Evolutionary conservation across 1,139 yeast genomes (phyloP).

Genomic region (Hyphopichia wangnamkhiaoensis): DNA sequence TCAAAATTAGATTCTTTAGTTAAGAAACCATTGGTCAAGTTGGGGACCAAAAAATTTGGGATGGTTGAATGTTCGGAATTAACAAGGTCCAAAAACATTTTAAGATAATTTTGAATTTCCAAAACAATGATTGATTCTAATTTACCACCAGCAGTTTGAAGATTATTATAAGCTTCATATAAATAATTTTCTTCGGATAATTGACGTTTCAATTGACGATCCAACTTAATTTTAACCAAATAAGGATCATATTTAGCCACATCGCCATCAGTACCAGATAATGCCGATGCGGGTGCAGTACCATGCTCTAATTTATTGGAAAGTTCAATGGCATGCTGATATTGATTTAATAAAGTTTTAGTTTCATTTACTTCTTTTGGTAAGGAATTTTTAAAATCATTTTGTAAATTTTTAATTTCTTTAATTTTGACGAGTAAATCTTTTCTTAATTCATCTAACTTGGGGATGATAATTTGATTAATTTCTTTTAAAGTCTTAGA

Average conservation of each 20-base stretch:
- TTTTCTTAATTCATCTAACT: conserved; percentile 80
- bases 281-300: conserved; percentile 8
- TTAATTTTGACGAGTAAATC: conserved; percentile 82
- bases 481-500: conserved; percentile 73
- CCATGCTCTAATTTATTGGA: conserved; percentile 36
- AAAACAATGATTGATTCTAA: conserved; percentile 84
- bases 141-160: conserved; percentile 86
- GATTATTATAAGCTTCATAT: conserved; percentile 83
- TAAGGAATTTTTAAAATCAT: conserved; percentile 80
- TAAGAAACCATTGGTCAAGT: conserved; percentile 71
- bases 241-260: conserved; percentile 75
- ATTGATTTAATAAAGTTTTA: conserved; percentile 49
- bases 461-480: conserved; percentile 68
- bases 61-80: conserved; percentile 71
- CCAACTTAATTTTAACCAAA: conserved; percentile 68
- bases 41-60: conserved; percentile 64
- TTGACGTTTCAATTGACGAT: conserved; percentile 75
- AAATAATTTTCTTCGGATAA: conserved; percentile 81
- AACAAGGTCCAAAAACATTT: conserved; percentile 66
- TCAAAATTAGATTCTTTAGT: conserved; percentile 78
- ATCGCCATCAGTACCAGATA: conserved; percentile 25
- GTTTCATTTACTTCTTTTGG: conserved; percentile 69
- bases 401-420: conserved; percentile 78
- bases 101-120: conserved; percentile 81
- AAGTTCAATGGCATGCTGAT: conserved; percentile 42